These are phyloP conservation scores for Ceratorhiza oryzae-sativae DNA, from an alignment of 1,284 basidiomycete species.

Conservation along the genomic window DNA sequence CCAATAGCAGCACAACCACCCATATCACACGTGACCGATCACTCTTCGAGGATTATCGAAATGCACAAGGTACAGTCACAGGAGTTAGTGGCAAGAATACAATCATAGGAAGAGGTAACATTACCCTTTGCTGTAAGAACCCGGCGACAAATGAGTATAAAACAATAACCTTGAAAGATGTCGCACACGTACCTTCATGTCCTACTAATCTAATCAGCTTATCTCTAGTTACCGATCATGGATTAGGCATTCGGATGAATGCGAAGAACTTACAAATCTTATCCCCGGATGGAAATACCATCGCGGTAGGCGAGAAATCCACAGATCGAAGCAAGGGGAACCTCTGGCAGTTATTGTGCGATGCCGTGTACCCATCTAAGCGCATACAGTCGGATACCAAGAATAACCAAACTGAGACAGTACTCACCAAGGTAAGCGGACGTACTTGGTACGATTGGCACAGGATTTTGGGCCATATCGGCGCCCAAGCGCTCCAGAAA, in stretches of 20 bases:
- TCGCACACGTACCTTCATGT: slow-evolving; percentile 49
- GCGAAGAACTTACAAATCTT: slow-evolving; percentile 39
- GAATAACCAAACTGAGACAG: not conserved
- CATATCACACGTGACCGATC: not conserved
- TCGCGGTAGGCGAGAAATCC: slow-evolving; percentile 8
- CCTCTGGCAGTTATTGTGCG: not conserved
- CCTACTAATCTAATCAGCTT: slow-evolving; percentile 52
- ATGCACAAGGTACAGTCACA: not conserved
- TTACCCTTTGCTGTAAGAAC: slow-evolving; percentile 41
- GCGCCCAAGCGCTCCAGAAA: slow-evolving; percentile 43
- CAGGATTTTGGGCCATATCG: slow-evolving; percentile 50
- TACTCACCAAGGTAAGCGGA: not conserved
- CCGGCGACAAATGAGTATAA: slow-evolving; percentile 23
- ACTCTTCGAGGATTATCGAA: not conserved
- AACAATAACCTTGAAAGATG: slow-evolving; percentile 46
- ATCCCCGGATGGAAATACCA: not conserved
- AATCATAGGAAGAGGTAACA: slow-evolving; percentile 31
- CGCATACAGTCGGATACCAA: not conserved
- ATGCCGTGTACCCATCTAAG: not conserved
- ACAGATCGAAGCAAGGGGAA: not conserved
- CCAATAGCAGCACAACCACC: slow-evolving; percentile 3
- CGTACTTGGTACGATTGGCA: slow-evolving; percentile 52
- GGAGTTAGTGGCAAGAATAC: slow-evolving; percentile 12
- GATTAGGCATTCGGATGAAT: not conserved
- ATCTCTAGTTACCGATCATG: slow-evolving; percentile 40